These are phyloP conservation scores for Lichenothelia convexa DNA, from an alignment of 495 filamentous ascomycete species.

Conservation along the genomic window DNA sequence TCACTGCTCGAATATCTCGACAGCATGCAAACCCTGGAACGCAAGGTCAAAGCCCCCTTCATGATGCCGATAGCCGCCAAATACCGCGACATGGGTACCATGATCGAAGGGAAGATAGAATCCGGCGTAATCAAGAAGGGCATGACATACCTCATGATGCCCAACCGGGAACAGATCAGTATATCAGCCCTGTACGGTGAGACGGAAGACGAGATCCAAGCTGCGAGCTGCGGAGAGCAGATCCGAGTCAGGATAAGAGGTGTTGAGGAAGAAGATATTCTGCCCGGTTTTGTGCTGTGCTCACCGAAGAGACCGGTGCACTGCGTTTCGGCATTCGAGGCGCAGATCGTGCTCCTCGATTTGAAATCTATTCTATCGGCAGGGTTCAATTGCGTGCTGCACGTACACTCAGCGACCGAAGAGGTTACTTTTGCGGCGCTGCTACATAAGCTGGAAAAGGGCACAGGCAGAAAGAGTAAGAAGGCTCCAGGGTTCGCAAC, in stretches of 20 bases:
- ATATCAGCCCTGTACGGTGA: slow-evolving; percentile 83
- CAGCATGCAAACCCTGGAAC: slow-evolving; percentile 74
- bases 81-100: slow-evolving; percentile 93
- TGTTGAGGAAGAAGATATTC: slow-evolving; percentile 91
- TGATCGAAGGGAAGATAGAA: slow-evolving; percentile 94
- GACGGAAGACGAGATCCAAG: slow-evolving; percentile 75
- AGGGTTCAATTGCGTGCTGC: slow-evolving; percentile 83
- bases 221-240: slow-evolving; percentile 82
- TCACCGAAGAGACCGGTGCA: slow-evolving; percentile 81
- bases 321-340: slow-evolving; percentile 78
- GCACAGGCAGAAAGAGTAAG: slow-evolving; percentile 87
- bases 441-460: slow-evolving; percentile 90
- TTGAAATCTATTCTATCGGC: slow-evolving; percentile 80
- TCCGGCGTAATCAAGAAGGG: slow-evolving; percentile 83
- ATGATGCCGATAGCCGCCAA: slow-evolving; percentile 97
- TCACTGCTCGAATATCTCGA: slow-evolving; percentile 89
- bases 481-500: slow-evolving; percentile 77
- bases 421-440: slow-evolving; percentile 78
- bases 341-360: slow-evolving; percentile 90
- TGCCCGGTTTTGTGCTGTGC: slow-evolving; percentile 94
- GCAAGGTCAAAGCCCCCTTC: slow-evolving; percentile 93
- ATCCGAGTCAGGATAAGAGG: slow-evolving; percentile 81
- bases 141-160: slow-evolving; percentile 75
- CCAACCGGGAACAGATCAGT: slow-evolving; percentile 62
- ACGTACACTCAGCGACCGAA: slow-evolving; percentile 81